Evolutionary conservation across 148 eudicot species (phyloP).

Genomic region (Camellia sinensis): DNA sequence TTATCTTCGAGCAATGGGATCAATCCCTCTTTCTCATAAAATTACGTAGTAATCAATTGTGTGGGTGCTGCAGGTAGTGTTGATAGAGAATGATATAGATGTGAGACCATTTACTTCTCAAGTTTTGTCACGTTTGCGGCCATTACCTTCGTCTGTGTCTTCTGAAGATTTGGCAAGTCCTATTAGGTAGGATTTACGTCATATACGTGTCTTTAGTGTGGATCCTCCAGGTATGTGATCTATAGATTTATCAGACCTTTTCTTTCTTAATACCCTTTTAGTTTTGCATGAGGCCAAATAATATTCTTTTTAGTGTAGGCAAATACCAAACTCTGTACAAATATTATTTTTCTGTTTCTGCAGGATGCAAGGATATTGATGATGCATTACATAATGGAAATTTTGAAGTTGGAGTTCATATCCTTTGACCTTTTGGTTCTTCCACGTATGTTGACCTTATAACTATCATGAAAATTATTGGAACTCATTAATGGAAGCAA

Average conservation of each 20-base stretch:
- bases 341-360: slow-evolving; percentile 16
- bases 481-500: too few relatives aligned
- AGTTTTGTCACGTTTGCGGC: slow-evolving; percentile 92
- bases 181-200: slow-evolving; percentile 84
- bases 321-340: neutral
- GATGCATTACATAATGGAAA: slow-evolving; percentile 93
- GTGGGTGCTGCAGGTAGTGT: slow-evolving; percentile 66
- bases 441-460: neutral
- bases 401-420: slow-evolving; percentile 98
- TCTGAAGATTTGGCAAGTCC: slow-evolving; percentile 72
- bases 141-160: slow-evolving; percentile 93
- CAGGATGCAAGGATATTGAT: slow-evolving; percentile 98
- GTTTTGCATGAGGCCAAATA: neutral
- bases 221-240: slow-evolving; percentile 83
- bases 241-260: neutral
- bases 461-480: neutral
- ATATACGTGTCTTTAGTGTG: slow-evolving; percentile 84
- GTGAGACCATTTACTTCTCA: slow-evolving; percentile 85
- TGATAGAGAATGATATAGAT: slow-evolving; percentile 94
- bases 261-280: slow-evolving; percentile 5
- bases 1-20: too few relatives aligned
- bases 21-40: too few relatives aligned
- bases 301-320: slow-evolving; percentile 7
- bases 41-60: slow-evolving; percentile 13
- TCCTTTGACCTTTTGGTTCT: slow-evolving; percentile 37